Evolutionary conservation across 2,329 filamentous ascomycete genomes (phyloP), one percentile per base, ranked within the genome.

Genomic region (Myriangium duriaei): DNA sequence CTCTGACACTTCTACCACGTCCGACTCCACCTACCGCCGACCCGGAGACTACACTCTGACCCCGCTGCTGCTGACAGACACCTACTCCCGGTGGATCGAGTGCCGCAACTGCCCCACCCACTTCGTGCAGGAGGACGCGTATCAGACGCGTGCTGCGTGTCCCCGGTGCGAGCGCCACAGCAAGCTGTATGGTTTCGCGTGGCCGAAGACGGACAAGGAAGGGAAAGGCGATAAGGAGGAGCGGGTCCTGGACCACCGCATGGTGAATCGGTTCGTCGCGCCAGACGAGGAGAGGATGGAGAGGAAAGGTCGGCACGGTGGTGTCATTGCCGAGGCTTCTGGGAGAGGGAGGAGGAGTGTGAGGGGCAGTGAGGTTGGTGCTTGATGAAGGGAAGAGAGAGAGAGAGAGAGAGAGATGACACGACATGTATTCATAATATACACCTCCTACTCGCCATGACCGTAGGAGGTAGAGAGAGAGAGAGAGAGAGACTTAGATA

Each of bases 91-190:
- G 40, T 96, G 87, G 88, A 82, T 93, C 31, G 75, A 85, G 45
- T 98, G 91, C 61, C 82, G 76, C 36, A 85, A 81, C 36, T 98
- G 91, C 61, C 72, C 74, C 34, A 71, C 71, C 1, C 75, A 79
- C 42, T 98, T 96, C 54, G 80, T 96, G 4, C 88, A 96, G 57
- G 71, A 76, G 29, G 81, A 96, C 46, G 85, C 84, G 0, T 95
- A 93, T 56, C 79, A 79, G 47, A 95, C 87, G 1, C 76, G 80
- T 37, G 77, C 81, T 34, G 80, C 84, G 11, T 98, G 91, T 56
- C 87, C 85, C 3, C 76, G 91, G 5, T 98, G 91, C 58, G 91
- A 98, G 62, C 75, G 91, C 0, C 91, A 98, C 54, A 92, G 83
- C 11, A 96, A 93, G 63, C 64, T 98, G 1, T 98, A 96, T 55